phyloP scores from a whole-genome alignment of 129 eudicot species.

The Helichrysum umbraculigerum region DNA sequence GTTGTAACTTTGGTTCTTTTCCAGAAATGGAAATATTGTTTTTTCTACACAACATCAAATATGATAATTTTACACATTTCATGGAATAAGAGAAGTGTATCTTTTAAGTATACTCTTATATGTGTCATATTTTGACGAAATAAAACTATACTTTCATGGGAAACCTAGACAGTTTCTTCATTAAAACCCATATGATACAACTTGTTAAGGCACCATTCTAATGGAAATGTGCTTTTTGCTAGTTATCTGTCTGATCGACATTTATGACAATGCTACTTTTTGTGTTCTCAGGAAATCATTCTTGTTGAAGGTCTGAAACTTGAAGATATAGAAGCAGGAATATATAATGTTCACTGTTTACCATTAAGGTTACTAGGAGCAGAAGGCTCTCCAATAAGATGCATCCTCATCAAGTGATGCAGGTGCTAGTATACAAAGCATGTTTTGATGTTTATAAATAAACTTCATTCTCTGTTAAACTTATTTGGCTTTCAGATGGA shows the following conservation, averaged over 20 bases:
- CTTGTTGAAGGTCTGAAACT: conserved; percentile 88
- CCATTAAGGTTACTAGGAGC: conserved; percentile 74
- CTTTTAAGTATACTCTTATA: too few relatives aligned
- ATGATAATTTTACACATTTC: too few relatives aligned
- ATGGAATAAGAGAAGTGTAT: background rate
- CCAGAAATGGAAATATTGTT: too few relatives aligned
- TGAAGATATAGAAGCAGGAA: conserved; percentile 48
- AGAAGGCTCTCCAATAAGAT: conserved; percentile 89
- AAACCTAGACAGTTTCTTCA: background rate
- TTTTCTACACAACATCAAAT: too few relatives aligned
- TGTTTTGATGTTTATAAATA: too few relatives aligned
- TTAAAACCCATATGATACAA: too few relatives aligned
- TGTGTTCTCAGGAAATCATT: conserved; percentile 58
- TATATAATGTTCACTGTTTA: conserved; percentile 75
- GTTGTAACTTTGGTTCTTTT: background rate
- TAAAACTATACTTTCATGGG: background rate
- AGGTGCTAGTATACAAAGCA: too few relatives aligned
- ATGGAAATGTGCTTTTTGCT: background rate
- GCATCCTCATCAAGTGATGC: conserved; percentile 57
- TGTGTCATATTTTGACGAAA: background rate
- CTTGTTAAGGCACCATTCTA: too few relatives aligned
- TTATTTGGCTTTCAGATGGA: too few relatives aligned
- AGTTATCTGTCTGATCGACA: background rate
- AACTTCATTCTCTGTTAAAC: too few relatives aligned
- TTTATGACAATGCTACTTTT: conserved; percentile 2